Evolutionary conservation across 257 asterid species (phyloP).

Genomic region (Voacanga thouarsii): DNA sequence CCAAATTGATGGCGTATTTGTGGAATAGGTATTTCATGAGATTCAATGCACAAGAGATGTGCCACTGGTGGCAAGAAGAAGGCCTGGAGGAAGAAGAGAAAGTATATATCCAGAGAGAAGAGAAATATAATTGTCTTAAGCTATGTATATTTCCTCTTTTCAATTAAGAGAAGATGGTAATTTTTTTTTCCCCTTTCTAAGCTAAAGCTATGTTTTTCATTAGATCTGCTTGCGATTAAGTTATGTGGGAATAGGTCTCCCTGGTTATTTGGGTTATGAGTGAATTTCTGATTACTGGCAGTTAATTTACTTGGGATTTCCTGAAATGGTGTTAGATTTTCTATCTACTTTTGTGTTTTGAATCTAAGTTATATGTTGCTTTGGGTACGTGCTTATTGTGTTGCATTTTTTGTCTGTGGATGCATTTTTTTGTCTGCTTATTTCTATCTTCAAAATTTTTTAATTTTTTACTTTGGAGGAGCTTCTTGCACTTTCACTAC

Average conservation of each 20-base stretch:
- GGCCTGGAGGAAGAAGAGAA: constrained; percentile 66
- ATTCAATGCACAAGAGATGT: constrained; percentile 60
- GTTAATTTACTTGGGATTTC: background rate
- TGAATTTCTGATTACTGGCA: too few species aligned
- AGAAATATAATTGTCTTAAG: background rate
- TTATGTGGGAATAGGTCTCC: background rate
- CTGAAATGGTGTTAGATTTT: background rate
- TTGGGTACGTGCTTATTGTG: background rate
- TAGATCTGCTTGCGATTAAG: background rate
- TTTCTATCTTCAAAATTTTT: too few species aligned
- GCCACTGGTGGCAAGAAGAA: constrained; percentile 59
- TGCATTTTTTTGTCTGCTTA: too few species aligned
- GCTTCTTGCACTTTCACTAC: too few species aligned
- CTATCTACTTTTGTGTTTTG: background rate
- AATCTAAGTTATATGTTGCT: background rate
- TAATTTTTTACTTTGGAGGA: too few species aligned
- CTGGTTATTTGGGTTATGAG: background rate
- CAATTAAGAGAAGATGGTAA: background rate
- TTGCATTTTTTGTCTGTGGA: too few species aligned
- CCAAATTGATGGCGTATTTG: constrained; percentile 2
- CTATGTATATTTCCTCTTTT: background rate
- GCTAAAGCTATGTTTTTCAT: background rate
- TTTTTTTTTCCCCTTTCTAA: background rate
- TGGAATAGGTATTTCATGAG: constrained; percentile 48
- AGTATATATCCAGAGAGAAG: constrained; percentile 14